A percentile compares a stretch with the other conserved stretches of the same genome.
Evolutionary conservation across 306 rosid genomes (phyloP).

Genomic region (Luffa acutangula): DNA sequence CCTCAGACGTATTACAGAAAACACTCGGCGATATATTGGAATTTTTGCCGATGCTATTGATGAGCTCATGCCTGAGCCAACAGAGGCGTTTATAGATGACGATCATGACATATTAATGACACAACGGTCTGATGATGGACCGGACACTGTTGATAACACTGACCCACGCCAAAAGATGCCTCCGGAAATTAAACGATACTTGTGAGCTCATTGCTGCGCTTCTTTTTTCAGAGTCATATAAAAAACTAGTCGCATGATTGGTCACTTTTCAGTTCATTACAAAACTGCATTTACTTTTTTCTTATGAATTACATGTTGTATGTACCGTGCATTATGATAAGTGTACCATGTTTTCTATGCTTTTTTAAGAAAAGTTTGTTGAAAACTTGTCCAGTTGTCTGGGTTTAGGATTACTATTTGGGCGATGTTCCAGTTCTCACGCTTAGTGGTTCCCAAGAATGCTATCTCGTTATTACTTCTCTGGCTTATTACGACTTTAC

Average conservation of each 20-base stretch:
- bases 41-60: constrained; percentile 72
- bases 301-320: background rate
- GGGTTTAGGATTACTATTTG: background rate
- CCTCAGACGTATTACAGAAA: constrained; percentile 68
- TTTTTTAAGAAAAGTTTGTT: background rate
- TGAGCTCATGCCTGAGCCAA: constrained; percentile 76
- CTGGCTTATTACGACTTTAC: background rate
- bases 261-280: background rate
- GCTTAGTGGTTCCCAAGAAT: background rate
- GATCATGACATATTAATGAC: constrained; percentile 96
- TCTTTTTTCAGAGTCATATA: background rate
- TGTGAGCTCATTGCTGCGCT: constrained; percentile 29
- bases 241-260: background rate
- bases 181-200: constrained; percentile 83
- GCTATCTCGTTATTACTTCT: background rate
- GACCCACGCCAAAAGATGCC: constrained; percentile 95
- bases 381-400: background rate
- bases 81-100: constrained; percentile 75
- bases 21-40: constrained; percentile 72
- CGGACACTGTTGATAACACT: constrained; percentile 50
- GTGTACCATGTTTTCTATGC: background rate
- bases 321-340: background rate
- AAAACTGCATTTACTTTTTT: background rate
- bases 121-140: constrained; percentile 82
- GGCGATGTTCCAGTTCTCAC: background rate